Base-by-base conservation (phyloP, 306 rosid genomes). In the Lablab purpureus region DNA sequence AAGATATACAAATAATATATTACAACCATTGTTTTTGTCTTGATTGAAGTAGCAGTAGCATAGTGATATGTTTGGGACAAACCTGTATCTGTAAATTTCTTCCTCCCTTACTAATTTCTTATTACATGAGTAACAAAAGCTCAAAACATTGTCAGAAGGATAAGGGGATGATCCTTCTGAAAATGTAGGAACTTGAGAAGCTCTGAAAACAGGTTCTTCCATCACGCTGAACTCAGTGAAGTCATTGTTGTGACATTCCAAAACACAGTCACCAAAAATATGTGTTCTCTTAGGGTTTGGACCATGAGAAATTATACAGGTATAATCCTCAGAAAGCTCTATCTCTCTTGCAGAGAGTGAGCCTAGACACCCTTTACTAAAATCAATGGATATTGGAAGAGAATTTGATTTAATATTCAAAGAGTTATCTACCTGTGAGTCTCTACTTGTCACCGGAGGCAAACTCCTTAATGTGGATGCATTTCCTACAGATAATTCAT, bases 251-350 rank as follows among this genome's bases (percentile, higher is more conserved):
- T 83, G 85, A 84, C 91, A 87, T 63, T 91, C 96, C 89, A 94
- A 89, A 80, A 94, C 77, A 84, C 90, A 87, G 90, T 94, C 98
- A 81, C 98, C 96, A 87, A 91, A 91, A 79, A 94, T 89, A 72
- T 80, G 98, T 30, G 91, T 90, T 66, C 84, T 84, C 85, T 90
- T 94, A 2, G 94, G 98, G 68, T 94, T 90, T 75, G 97, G 98
- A 81, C 98, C 98, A 67, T 91, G 94, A 79, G 96, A 94, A 87
- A 91, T 94, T 82, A 94, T 90, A 77, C 98, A 90, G 55, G 98
- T 91, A 83, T 94, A 94, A 86, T 91, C 97, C 89, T 94, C 97
- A 14, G 96, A 94, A 55, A 91, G 97, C 84, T 92, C 94, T 64
- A 94, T 91, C 73, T 90, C 97, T 84, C 79, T 89, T 22, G 91